phyloP scores from a whole-genome alignment of 352 stramenopile species.

The Halophytophthora polymorphica region DNA sequence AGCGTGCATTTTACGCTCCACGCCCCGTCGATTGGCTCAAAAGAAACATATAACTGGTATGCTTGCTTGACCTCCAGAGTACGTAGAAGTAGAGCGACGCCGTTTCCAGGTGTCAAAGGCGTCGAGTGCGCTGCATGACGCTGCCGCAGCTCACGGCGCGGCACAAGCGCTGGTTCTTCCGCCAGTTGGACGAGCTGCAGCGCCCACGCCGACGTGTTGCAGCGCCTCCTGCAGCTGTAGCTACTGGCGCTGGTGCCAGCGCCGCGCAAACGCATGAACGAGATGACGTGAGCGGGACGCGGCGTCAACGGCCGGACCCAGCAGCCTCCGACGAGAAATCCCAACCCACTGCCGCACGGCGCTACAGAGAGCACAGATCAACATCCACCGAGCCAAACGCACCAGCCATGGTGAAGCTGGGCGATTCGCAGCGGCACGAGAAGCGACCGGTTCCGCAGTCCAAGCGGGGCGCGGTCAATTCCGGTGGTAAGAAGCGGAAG shows the following conservation, averaged over 20 bases:
- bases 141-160: slow-evolving; percentile 31
- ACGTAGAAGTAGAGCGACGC: too few relatives aligned
- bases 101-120: too few relatives aligned
- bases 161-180: slow-evolving; percentile 49
- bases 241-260: slow-evolving; percentile 2
- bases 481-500: slow-evolving; percentile 23
- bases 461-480: slow-evolving; percentile 12
- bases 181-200: slow-evolving; percentile 38
- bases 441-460: slow-evolving; percentile 18
- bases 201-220: slow-evolving; percentile 4
- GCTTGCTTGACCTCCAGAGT: too few relatives aligned
- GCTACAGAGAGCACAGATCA: slow-evolving; percentile 1
- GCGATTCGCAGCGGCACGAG: slow-evolving; percentile 17
- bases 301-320: slow-evolving; percentile 6
- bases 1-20: too few relatives aligned
- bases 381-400: slow-evolving; percentile 1
- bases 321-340: slow-evolving; percentile 17
- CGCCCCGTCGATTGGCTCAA: too few relatives aligned
- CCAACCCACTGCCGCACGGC: slow-evolving; percentile 9
- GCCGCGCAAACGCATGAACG: slow-evolving; percentile 1
- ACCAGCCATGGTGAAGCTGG: slow-evolving; percentile 16
- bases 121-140: slow-evolving; percentile 8
- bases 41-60: too few relatives aligned
- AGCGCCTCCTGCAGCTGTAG: neutral
- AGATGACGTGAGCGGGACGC: slow-evolving; percentile 12